Percentiles rank a stretch among this genome's conserved stretches.
Conservation (phyloP, 352 stramenopile genomes). For the Pythium grandisporangium region DNA sequence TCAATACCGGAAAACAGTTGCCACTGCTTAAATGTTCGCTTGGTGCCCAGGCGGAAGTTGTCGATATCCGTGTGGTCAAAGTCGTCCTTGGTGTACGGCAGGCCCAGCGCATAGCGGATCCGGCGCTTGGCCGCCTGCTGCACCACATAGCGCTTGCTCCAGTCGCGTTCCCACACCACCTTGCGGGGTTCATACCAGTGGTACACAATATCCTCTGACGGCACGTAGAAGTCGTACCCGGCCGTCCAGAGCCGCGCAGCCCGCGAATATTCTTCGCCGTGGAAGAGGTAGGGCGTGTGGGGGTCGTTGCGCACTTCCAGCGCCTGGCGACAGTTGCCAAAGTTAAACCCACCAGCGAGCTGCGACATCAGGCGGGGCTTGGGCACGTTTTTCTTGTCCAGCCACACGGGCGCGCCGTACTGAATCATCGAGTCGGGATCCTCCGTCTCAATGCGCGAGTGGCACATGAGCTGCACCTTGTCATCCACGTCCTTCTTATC, state of each 20-base stretch:
- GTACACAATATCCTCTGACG: constrained; percentile 61
- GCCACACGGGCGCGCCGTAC: constrained; percentile 58
- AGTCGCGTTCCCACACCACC: constrained; percentile 76
- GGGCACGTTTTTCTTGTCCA: constrained; percentile 54
- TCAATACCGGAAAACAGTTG: constrained; percentile 75
- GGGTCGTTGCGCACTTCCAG: constrained; percentile 74
- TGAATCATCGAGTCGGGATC: constrained; percentile 70
- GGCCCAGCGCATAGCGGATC: constrained; percentile 46
- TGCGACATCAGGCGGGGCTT: constrained; percentile 75
- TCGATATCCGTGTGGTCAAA: constrained; percentile 69
- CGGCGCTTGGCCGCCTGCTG: constrained; percentile 68
- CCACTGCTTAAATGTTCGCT: constrained; percentile 72
- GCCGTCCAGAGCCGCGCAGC: constrained; percentile 64
- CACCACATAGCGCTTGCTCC: constrained; percentile 51
- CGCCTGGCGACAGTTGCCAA: constrained; percentile 57
- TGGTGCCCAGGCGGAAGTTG: constrained; percentile 56
- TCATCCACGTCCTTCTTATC: constrained; percentile 37
- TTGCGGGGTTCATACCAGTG: constrained; percentile 81
- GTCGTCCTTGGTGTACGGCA: constrained; percentile 55
- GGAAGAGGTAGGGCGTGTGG: constrained; percentile 71
- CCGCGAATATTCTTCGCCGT: constrained; percentile 79
- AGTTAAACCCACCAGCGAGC: constrained; percentile 75
- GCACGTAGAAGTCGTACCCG: constrained; percentile 78
- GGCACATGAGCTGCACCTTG: constrained; percentile 72
- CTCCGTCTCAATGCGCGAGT: constrained; percentile 61